Evolutionary conservation across 768 basidiomycete genomes (phyloP).

Genomic region (Saitozyma sp.): DNA sequence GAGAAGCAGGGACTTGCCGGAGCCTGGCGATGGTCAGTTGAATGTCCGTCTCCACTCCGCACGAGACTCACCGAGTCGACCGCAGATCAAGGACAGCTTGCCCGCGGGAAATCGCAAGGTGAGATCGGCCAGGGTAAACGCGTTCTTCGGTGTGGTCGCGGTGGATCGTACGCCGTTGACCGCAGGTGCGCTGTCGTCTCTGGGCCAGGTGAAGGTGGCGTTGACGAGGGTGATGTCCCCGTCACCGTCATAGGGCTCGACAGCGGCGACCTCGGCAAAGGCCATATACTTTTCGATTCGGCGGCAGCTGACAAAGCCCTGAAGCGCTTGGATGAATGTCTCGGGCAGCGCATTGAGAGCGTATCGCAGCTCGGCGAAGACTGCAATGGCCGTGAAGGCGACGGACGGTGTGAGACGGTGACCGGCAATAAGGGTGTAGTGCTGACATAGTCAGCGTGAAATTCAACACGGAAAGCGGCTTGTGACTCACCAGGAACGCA

Average conservation of each 20-base stretch:
- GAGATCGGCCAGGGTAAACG: slow-evolving; percentile 79
- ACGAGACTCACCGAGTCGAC: slow-evolving; percentile 63
- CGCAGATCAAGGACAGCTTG: slow-evolving; percentile 79
- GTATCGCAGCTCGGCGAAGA: slow-evolving; percentile 85
- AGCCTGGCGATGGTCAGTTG: slow-evolving; percentile 52
- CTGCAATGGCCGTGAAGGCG: slow-evolving; percentile 71
- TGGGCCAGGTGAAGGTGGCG: slow-evolving; percentile 88
- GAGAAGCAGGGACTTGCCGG: slow-evolving; percentile 83
- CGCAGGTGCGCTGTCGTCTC: slow-evolving; percentile 63
- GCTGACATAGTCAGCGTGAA: slow-evolving; percentile 30
- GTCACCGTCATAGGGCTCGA: slow-evolving; percentile 58
- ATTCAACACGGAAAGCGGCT: neutral
- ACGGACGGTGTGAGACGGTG: slow-evolving; percentile 75
- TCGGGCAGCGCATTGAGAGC: slow-evolving; percentile 82
- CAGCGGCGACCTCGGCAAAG: slow-evolving; percentile 67
- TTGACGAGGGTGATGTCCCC: slow-evolving; percentile 72
- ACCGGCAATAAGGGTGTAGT: slow-evolving; percentile 69
- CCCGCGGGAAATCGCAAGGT: slow-evolving; percentile 74
- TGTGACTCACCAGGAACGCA: slow-evolving; percentile 55
- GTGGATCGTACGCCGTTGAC: slow-evolving; percentile 57
- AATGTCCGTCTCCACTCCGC: neutral
- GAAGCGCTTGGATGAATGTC: slow-evolving; percentile 84
- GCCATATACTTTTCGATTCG: slow-evolving; percentile 89
- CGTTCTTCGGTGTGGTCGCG: slow-evolving; percentile 70
- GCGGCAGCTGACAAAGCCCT: slow-evolving; percentile 78